Evolutionary conservation across 2,329 filamentous ascomycete genomes (phyloP).

Genomic region (Peltaster fructicola): DNA sequence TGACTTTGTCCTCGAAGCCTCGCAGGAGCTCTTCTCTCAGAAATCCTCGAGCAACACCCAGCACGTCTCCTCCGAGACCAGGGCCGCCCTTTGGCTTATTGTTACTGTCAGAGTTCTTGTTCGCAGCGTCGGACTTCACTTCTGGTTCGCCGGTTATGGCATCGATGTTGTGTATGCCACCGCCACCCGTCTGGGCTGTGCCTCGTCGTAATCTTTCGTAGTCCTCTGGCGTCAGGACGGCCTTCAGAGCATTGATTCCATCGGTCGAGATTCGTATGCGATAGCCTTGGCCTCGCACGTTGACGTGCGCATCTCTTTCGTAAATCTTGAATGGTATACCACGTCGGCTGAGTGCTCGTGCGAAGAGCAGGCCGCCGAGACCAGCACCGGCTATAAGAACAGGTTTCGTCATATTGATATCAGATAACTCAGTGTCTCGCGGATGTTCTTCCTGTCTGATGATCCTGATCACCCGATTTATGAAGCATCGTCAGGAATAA

Average conservation of each 20-base stretch:
- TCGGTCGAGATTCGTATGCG: constrained; percentile 38
- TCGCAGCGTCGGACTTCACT: constrained; percentile 8
- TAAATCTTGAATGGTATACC: constrained; percentile 24
- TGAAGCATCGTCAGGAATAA: too few species aligned
- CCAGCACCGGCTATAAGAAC: constrained; percentile 26
- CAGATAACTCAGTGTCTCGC: too few species aligned
- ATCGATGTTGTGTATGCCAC: constrained; percentile 33
- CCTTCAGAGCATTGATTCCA: constrained; percentile 43
- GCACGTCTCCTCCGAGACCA: constrained; percentile 9
- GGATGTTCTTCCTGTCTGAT: too few species aligned
- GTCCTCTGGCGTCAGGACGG: constrained; percentile 27
- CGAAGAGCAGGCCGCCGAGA: constrained; percentile 22
- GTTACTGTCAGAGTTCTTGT: constrained; percentile 5
- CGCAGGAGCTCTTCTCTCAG: constrained; percentile 42
- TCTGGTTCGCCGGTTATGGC: constrained; percentile 37
- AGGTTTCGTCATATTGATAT: too few species aligned
- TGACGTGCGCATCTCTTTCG: constrained; percentile 29
- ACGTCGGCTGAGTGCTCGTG: constrained; percentile 18
- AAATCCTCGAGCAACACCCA: constrained; percentile 45
- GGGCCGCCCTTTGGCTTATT: constrained; percentile 1
- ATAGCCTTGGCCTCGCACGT: constrained; percentile 46
- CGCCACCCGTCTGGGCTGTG: constrained; percentile 43
- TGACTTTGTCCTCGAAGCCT: constrained; percentile 37
- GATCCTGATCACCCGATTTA: too few species aligned
- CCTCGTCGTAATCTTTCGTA: constrained; percentile 40